Base-by-base conservation (phyloP, 192 early-diverging fungal genomes). In the Coemansia aciculifera region DNA sequence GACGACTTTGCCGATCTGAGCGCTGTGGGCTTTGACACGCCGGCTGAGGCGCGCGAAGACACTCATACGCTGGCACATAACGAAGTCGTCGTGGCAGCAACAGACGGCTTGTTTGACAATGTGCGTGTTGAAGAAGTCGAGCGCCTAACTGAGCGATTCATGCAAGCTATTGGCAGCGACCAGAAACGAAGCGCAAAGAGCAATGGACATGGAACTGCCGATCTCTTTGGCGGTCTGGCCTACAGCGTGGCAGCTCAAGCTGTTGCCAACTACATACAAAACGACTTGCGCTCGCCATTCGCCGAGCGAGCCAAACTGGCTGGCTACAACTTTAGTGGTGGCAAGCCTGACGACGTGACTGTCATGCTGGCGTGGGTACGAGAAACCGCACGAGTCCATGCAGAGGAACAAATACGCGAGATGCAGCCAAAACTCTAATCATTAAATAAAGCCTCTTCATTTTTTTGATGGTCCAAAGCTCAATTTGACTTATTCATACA, bases 301-400 rank as follows among this genome's bases (percentile, higher is more conserved):
- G 82, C 82, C 6, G 75, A 83, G 64, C 72, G 81, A 2, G 81
- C 81, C n/a, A 84, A 84, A 36, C 64, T 74, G 0, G 76, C 82
- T 37, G 82, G 82, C 2, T 76, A 77, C 39, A 72, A 23, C 21
- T 84, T 67, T 43, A 54, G 65, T 1, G 82, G 82, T 39, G 82
- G 82, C n/a, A 84, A 84, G 68, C 82, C 82, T 1, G 82, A 84
- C 48, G 82, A 84, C 21, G 77, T 84, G 11, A 84, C 82, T 0
- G 68, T 84, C 17, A 78, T 84, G 74, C 62, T 84, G 5, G 77
- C 82, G 5, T 83, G 81, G 81, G 44, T 83, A 19, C 49, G 73
- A 32, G 81, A 83, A n/a, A 60, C 72, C 11, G 64, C 65, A 7
- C 64, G 69, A 51, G 49, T 66, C 8, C 59, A 73, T 12, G 73